phyloP scores from a whole-genome alignment of 306 rosid genomes.

The Ceratonia siliqua region DNA sequence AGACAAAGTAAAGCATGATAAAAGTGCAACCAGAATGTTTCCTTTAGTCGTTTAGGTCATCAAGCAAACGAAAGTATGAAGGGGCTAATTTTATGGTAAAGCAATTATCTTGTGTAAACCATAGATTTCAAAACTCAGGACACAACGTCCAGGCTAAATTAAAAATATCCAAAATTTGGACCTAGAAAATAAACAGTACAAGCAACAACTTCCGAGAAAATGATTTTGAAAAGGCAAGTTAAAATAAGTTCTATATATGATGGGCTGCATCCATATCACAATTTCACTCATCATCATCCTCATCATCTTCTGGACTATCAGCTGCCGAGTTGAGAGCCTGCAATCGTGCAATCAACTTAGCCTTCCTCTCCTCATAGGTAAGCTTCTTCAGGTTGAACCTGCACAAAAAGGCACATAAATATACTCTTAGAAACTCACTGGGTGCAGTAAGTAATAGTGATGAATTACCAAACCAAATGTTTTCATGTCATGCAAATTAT shows the following conservation, averaged over 20 bases:
- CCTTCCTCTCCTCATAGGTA: constrained; percentile 63
- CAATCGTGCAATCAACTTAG: constrained; percentile 52
- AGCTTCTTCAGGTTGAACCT: constrained; percentile 12
- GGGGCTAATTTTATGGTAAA: background rate
- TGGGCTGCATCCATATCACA: background rate
- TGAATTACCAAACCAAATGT: background rate
- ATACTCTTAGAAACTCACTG: background rate
- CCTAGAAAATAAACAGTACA: constrained; percentile 8
- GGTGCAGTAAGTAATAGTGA: background rate
- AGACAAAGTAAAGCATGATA: too few relatives aligned
- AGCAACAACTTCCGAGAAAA: background rate
- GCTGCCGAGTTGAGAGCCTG: constrained; percentile 67
- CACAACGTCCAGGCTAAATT: background rate
- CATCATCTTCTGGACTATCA: constrained; percentile 43
- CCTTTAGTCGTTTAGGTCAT: too few relatives aligned
- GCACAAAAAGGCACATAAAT: background rate
- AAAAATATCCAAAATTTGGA: constrained; percentile 17
- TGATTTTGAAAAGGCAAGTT: background rate
- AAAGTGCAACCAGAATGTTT: too few relatives aligned
- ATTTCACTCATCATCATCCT: constrained; percentile 48
- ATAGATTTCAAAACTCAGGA: background rate
- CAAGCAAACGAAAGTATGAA: background rate
- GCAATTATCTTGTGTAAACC: background rate
- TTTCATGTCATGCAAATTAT: too few relatives aligned
- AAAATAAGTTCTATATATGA: background rate